Evolutionary conservation across 257 asterid genomes (phyloP).

Genomic region (Solanum virginianum): DNA sequence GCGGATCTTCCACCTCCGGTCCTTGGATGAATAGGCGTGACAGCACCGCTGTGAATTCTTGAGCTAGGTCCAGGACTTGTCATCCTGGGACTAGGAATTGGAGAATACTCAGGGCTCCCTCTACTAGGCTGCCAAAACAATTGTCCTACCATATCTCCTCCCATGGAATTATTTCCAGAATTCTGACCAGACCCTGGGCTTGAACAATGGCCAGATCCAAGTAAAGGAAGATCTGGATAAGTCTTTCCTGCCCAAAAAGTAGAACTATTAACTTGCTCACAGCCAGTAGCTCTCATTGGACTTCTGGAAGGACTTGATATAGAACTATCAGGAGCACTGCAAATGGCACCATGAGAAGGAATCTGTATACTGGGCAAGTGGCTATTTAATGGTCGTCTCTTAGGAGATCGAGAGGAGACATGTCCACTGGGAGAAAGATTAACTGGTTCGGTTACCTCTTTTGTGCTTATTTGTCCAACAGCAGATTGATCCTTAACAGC

Average conservation of each 20-base stretch:
- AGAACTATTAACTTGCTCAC: slow-evolving; percentile 48
- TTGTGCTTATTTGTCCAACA: slow-evolving; percentile 37
- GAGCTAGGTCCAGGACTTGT: slow-evolving; percentile 96
- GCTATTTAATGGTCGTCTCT: slow-evolving; percentile 40
- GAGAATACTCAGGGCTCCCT: slow-evolving; percentile 93
- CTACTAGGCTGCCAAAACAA: slow-evolving; percentile 86
- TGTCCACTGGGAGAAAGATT: slow-evolving; percentile 46
- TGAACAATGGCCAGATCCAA: slow-evolving; percentile 97
- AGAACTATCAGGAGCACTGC: slow-evolving; percentile 90
- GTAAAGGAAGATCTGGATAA: slow-evolving; percentile 49
- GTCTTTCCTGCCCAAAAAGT: slow-evolving; percentile 50
- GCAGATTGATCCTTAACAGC: slow-evolving; percentile 48
- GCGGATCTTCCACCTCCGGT: slow-evolving; percentile 84
- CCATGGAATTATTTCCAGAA: slow-evolving; percentile 98
- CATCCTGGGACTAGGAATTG: slow-evolving; percentile 91
- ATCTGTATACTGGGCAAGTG: slow-evolving; percentile 36
- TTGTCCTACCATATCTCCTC: slow-evolving; percentile 84
- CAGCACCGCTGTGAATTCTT: slow-evolving; percentile 94
- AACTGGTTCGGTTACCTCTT: slow-evolving; percentile 42
- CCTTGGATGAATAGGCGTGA: slow-evolving; percentile 91
- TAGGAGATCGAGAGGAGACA: slow-evolving; percentile 36
- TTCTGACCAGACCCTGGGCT: slow-evolving; percentile 98
- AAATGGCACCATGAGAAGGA: slow-evolving; percentile 31
- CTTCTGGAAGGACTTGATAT: slow-evolving; percentile 94
- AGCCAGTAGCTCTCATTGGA: slow-evolving; percentile 62